Percentiles rank a stretch among this genome's conserved stretches.
Evolutionary conservation across 257 asterid species (phyloP).

Genomic region (Salvia splendens): DNA sequence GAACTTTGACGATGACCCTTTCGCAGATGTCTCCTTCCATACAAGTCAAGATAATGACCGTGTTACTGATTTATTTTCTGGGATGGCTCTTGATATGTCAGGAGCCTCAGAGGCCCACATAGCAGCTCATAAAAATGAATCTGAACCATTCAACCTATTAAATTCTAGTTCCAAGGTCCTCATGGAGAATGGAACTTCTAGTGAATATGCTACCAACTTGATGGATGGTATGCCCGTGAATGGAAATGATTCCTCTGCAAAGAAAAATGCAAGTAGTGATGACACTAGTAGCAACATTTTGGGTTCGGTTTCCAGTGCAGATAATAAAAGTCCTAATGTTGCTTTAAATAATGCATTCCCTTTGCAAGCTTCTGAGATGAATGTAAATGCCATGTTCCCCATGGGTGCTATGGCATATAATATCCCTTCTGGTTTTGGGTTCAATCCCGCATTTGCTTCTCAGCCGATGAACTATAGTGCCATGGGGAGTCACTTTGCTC

Average conservation of each 20-base stretch:
- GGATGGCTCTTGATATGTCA: conserved; percentile 52
- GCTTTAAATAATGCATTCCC: conserved; percentile 48
- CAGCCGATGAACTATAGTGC: conserved; percentile 58
- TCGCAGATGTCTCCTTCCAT: conserved; percentile 92
- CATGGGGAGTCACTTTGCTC: conserved; percentile 68
- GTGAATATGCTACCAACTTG: conserved; percentile 54
- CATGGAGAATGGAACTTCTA: conserved; percentile 39
- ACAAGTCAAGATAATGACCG: conserved; percentile 50
- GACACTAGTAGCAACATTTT: conserved; percentile 37
- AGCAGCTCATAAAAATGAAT: conserved; percentile 42
- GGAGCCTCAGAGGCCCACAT: conserved; percentile 39
- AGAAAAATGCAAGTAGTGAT: conserved; percentile 42
- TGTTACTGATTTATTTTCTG: conserved; percentile 65
- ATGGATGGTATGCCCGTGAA: conserved; percentile 59
- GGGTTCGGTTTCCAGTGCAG: conserved; percentile 38
- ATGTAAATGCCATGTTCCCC: conserved; percentile 56
- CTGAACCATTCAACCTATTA: conserved; percentile 63
- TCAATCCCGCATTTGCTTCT: conserved; percentile 67
- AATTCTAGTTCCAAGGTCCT: conserved; percentile 49
- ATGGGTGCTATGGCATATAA: conserved; percentile 62
- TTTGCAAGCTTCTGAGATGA: conserved; percentile 59
- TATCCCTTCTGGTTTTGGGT: conserved; percentile 61
- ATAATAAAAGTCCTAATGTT: conserved; percentile 41
- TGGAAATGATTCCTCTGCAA: conserved; percentile 44
- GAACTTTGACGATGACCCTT: conserved; percentile 77